Conservation (phyloP, 495 filamentous ascomycete genomes). For the Penicillium bialowiezense region DNA sequence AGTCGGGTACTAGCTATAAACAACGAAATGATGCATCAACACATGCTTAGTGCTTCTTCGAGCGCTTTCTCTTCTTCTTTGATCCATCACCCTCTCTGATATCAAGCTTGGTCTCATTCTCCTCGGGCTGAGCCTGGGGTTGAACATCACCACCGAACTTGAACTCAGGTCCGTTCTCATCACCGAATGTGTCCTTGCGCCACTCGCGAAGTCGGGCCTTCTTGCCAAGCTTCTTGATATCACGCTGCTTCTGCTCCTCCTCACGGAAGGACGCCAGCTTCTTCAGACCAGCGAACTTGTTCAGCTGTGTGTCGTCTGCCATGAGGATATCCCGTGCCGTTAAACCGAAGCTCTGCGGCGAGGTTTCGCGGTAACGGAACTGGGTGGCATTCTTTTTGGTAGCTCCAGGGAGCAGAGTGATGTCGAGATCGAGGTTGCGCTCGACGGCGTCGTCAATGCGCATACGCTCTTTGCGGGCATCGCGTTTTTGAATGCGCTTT, state of each 20-base stretch:
- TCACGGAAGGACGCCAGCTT: constrained; percentile 90
- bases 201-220: constrained; percentile 86
- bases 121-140: constrained; percentile 22
- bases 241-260: constrained; percentile 78
- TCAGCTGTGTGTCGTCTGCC: constrained; percentile 82
- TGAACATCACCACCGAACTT: constrained; percentile 24
- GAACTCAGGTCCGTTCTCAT: constrained; percentile 57
- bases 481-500: constrained; percentile 66
- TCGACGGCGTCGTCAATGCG: constrained; percentile 88
- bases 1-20: constrained; percentile 5
- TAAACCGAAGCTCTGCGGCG: constrained; percentile 83
- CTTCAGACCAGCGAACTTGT: constrained; percentile 89
- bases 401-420: constrained; percentile 53
- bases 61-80: constrained; percentile 50
- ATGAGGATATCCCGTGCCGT: constrained; percentile 88
- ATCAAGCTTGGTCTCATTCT: constrained; percentile 36
- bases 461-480: constrained; percentile 71
- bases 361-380: constrained; percentile 94
- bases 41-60: constrained; percentile 42
- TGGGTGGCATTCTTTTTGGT: constrained; percentile 51
- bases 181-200: constrained; percentile 89
- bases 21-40: constrained; percentile 1
- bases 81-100: constrained; percentile 43
- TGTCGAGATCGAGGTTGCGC: constrained; percentile 69
- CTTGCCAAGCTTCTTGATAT: constrained; percentile 85